phyloP scores from a whole-genome alignment of 2,329 filamentous ascomycete species.

The Trichoderma afroharzianum region DNA sequence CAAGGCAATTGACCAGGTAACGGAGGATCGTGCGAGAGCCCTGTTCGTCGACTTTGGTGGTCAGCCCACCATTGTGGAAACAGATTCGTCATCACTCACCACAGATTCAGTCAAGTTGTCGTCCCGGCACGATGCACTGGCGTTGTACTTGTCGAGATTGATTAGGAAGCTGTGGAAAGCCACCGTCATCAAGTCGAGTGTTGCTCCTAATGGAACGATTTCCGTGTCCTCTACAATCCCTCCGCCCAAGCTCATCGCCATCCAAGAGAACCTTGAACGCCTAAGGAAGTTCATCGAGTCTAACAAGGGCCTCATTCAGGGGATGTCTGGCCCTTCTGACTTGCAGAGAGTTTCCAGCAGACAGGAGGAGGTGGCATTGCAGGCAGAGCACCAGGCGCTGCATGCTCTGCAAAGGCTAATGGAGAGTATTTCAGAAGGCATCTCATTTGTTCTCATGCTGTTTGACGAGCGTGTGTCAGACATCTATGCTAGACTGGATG shows the following conservation, averaged over 20 bases:
- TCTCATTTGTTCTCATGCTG: constrained; percentile 90
- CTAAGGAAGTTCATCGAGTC: constrained; percentile 76
- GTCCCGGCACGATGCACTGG: constrained; percentile 82
- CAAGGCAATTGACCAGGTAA: constrained; percentile 77
- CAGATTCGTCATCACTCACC: constrained; percentile 65
- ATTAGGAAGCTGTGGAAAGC: constrained; percentile 85
- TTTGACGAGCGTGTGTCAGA: constrained; percentile 93
- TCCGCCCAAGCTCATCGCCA: constrained; percentile 63
- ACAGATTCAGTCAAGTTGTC: constrained; percentile 84
- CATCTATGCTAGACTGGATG: constrained; percentile 74
- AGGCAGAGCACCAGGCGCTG: constrained; percentile 90
- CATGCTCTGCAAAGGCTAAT: constrained; percentile 82
- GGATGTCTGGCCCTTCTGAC: constrained; percentile 84
- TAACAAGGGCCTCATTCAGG: constrained; percentile 92
- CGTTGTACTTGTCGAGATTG: constrained; percentile 83
- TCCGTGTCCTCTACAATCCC: constrained; percentile 65
- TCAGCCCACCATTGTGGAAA: constrained; percentile 76
- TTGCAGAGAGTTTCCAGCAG: constrained; percentile 73
- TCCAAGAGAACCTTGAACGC: constrained; percentile 77
- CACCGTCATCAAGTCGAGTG: constrained; percentile 59
- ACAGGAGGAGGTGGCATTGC: constrained; percentile 86
- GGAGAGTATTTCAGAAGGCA: constrained; percentile 88
- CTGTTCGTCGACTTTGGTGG: constrained; percentile 93
- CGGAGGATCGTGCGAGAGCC: constrained; percentile 78
- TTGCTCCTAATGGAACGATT: constrained; percentile 55